Base-by-base conservation (phyloP, 768 basidiomycete species). In the Asterophora parasitica region DNA sequence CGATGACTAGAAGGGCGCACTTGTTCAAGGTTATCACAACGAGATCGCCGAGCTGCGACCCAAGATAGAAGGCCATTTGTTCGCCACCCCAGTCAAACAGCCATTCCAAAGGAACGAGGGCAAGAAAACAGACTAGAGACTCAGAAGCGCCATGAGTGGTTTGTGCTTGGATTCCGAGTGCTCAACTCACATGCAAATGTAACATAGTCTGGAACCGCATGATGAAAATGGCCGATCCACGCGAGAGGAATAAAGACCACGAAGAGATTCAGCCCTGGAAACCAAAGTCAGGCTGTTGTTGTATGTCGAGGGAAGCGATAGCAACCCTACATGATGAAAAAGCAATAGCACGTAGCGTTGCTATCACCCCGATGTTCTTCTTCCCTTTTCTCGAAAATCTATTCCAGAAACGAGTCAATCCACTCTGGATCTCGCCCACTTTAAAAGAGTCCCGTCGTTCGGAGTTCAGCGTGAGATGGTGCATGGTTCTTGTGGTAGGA, bases 31-130 rank as follows among this genome's bases (percentile, higher is more conserved):
- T 54, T 5, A 60, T 52, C 10, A 76, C 65, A 16, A 86, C 60
- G n/a, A 88, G 62, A 55, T 88, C 85, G 6, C 86, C 86, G 5
- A 88, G 59, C 49, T 81, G 69, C 64, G 78, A 73, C 58, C 84
- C 77, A 7, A 73, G 62, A 58, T 84, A 86, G 42, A 74, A 68
- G 1, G 76, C 67, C 70, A 78, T 70, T 57, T 78, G 74, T 46
- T 76, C 74, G 43, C 75, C 77, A 34, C 79, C 79, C 65, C 73
- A 88, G 52, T 88, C 85, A 53, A 85, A 81, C 1, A 85, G 55
- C 42, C 74, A 69, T 50, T 85, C 83, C 5, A 87, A 70, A 7
- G 85, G 80, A 6, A 88, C 70, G 47, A 88, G 82, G 4, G 79
- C 68, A 40, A 85, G 65, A 60, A 86, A 83, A 49, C 74, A 79